These are phyloP conservation scores for Fusarium devonianum DNA, from an alignment of 2,329 filamentous ascomycete genomes.

Conservation along the genomic window DNA sequence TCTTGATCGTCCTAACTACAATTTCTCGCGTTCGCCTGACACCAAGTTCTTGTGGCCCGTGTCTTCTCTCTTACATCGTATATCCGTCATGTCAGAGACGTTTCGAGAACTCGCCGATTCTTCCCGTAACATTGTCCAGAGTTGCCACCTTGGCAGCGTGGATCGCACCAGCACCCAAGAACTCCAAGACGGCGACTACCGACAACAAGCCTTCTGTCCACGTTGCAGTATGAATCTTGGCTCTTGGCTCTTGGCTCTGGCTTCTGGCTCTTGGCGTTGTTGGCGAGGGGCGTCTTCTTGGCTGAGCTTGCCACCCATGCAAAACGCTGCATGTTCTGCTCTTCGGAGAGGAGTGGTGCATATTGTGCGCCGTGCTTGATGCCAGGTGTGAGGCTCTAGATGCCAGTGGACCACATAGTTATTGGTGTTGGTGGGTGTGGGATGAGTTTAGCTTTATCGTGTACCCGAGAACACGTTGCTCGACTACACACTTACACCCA, in stretches of 20 bases:
- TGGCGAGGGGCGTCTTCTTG: conserved; percentile 7
- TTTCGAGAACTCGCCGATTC: conserved; percentile 8
- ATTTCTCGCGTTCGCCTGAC: background rate
- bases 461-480: background rate
- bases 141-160: conserved; percentile 12
- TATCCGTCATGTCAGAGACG: conserved; percentile 4
- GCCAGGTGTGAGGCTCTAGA: conserved; percentile 2
- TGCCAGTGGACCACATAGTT: background rate
- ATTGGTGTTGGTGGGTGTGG: conserved; percentile 1
- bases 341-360: background rate
- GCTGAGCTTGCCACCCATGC: conserved; percentile 1
- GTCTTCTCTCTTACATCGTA: background rate
- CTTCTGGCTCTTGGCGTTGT: conserved; percentile 1
- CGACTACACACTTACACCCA: background rate
- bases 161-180: conserved; percentile 22
- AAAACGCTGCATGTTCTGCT: background rate
- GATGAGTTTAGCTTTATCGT: background rate
- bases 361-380: conserved; percentile 2
- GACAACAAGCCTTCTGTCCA: conserved; percentile 17
- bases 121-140: conserved; percentile 12
- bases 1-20: conserved; percentile 2
- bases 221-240: conserved; percentile 14
- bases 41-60: no score
- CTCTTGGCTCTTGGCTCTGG: conserved; percentile 13
- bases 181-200: conserved; percentile 28